Evolutionary conservation across 148 eudicot species (phyloP), one percentile per base, ranked within the genome.

Genomic region (Cornus suecica): DNA sequence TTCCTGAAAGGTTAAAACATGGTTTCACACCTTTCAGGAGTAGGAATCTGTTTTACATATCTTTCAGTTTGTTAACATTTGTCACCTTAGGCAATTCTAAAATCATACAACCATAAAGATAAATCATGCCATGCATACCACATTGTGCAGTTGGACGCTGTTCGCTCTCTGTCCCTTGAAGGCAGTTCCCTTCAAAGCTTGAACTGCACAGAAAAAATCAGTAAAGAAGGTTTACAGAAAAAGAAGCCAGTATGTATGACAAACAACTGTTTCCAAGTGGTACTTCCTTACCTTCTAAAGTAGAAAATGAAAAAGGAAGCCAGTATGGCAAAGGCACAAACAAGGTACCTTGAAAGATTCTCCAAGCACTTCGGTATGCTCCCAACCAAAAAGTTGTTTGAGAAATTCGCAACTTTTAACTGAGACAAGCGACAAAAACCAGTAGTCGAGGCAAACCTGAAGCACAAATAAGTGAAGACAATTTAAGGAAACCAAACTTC

Each of bases 151-250:
- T n/a, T 31, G 94, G 63, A 28, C 98, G 92, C 76, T 87, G 98
- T 84, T 82, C 87, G 37, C 84, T 80, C 76, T 87, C 87, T 87
- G 84, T 88, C 68, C 83, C 86, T 18, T 86, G 78, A 74, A 92
- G 91, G 87, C 99, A 96, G 74, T 96, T 96, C 73, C 98, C 98
- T 77, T 78, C 89, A 83, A 96, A 96, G 86, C 93, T 93, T 29
- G 82, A 68, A 76, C 99, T 96, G 86, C 76, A 86, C 30, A 9
- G n/a, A 54, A 67, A 34, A 64, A 18, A 72, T 30, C 18, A 61
- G 34, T 15, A 77, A 61, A 68, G 51, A 68, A 37, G 42, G 42
- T 7, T 23, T 37, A 62, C 62, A 45, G 62, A 58, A 58, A 29
- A 64, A 1, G 65, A 31, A 68, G 30, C 10, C 8, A 68, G 18